A percentile compares a stretch with the other conserved stretches of the same genome.
phyloP scores from a whole-genome alignment of 1,284 basidiomycete species.

The Apiotrichum gamsii region DNA sequence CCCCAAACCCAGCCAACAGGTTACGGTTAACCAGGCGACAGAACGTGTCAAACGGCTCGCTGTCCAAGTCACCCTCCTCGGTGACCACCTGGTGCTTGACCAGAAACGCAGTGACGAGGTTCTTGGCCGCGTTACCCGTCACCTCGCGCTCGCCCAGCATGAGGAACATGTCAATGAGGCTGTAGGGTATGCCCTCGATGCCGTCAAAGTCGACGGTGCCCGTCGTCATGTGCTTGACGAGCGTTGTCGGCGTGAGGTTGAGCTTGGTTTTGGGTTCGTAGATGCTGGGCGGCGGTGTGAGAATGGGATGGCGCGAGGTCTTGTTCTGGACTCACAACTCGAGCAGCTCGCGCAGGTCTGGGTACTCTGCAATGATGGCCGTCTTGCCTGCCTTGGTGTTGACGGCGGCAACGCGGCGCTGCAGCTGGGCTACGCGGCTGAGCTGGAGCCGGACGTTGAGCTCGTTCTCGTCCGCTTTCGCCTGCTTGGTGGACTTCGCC shows the following conservation, averaged over 20 bases:
- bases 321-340: slow-evolving; percentile 27
- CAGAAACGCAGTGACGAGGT: slow-evolving; percentile 19
- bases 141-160: slow-evolving; percentile 11
- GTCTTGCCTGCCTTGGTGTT: slow-evolving; percentile 27
- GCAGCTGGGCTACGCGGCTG: slow-evolving; percentile 20
- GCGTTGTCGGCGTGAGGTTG: slow-evolving; percentile 12
- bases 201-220: background rate
- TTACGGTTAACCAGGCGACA: slow-evolving; percentile 34
- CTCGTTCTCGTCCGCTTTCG: no score
- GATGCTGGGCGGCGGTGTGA: slow-evolving; percentile 18
- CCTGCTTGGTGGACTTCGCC: no score
- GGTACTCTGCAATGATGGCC: slow-evolving; percentile 30
- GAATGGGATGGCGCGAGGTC: no score
- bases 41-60: slow-evolving; percentile 17
- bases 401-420: slow-evolving; percentile 16
- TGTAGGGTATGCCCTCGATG: background rate
- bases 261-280: slow-evolving; percentile 23
- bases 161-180: slow-evolving; percentile 20
- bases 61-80: background rate
- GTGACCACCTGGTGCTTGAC: slow-evolving; percentile 6
- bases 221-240: slow-evolving; percentile 6
- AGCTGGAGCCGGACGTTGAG: slow-evolving; percentile 17
- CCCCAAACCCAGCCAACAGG: slow-evolving; percentile 34
- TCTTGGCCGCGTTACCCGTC: slow-evolving; percentile 22
- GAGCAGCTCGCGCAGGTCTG: slow-evolving; percentile 31